Evolutionary conservation across 2,329 filamentous ascomycete species (phyloP), one percentile per base, ranked within the genome.

Genomic region (Zymoseptoria pseudotritici): DNA sequence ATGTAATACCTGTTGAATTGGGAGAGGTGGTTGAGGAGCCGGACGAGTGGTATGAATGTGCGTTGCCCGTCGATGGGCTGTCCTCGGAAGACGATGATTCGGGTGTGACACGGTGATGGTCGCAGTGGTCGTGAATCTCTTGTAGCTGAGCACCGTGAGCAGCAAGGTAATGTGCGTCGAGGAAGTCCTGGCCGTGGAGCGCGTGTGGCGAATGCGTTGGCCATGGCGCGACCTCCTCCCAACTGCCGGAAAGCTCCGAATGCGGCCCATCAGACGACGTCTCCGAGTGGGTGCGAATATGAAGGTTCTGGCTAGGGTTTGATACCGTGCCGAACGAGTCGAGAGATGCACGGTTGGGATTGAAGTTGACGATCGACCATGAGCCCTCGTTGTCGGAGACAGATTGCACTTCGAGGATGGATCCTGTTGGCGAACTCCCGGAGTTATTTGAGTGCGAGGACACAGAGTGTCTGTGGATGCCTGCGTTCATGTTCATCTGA

Each of bases 281-380:
- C 69, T 95, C 90, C 3, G 92, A 96, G 69, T 88, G 86, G 58
- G 88, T 92, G 67, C 92, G 85, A 70, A 96, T 83, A 77, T 97
- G 93, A 56, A 97, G 79, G 0, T 91, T 95, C 77, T 96, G 89
- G 63, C 88, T 86, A 1, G 93, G 93, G 76, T 97, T 96, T 80
- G 96, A 95, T 70, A 96, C 92, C 66, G 89, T 86, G 56, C 69
- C 69, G 59, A 71, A 85, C 36, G 83, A 82, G 66, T 93, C 89
- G 66, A 89, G 86, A 46, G 86, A 88, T 62, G 85, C 86, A 46
- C 70, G 68, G 53, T 71, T 65, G n/a, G 66, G 59, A 59, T 71
- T 69, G 67, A 61, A 83, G 65, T 94, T 89, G 59, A 97, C 86
- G 66, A 89, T 84, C 55, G 85, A 86, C 92, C 92, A 97, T 26